Base-by-base conservation (phyloP, 2,329 filamentous ascomycete species). In the Xylaria arbuscula region DNA sequence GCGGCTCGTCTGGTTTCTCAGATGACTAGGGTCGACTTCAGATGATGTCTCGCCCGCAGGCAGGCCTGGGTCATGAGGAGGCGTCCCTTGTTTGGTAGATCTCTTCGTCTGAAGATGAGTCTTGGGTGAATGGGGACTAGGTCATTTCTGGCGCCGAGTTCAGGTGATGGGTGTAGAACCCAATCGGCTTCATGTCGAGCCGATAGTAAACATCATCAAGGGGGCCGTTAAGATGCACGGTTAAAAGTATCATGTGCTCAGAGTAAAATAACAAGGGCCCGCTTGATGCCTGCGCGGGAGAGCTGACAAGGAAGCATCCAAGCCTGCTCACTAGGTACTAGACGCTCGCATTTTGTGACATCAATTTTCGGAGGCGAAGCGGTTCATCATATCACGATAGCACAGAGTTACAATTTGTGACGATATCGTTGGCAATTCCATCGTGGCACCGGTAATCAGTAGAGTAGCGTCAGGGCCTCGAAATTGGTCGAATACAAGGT, bases 81-180 rank as follows among this genome's bases (percentile, higher is more conserved):
- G 67, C 38, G 65, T 63, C 66, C 64, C 70, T 71, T 69, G 66
- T 70, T 72, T 69, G 58, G 72, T 70, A 72, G 73, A 76, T 76
- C 74, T 72, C 57, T 69, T 74, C 70, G 70, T 72, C 72, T 71
- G 53, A 72, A 72, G 68, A 73, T 71, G 66, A 56, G 68, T 50
- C 36, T 68, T 32, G 40, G 40, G 68, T 45, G 60, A 50, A 66
- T 66, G 66, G 68, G 28, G 42, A 38, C n/a, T 40, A 47, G 57
- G 62, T 17, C 32, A 42, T 36, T 51, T 47, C 8, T 51, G 40
- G 66, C 62, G 68, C 54, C 50, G 66, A 50, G 47, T 59, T 59
- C 38, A 38, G 55, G 24, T 40, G 57, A 54, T 17, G 36, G 53
- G 54, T 56, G 40, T 57, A 45, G 50, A 54, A 32, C 34, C 55